phyloP scores from a whole-genome alignment of 306 rosid species.

The Casuarina cunninghamiana region DNA sequence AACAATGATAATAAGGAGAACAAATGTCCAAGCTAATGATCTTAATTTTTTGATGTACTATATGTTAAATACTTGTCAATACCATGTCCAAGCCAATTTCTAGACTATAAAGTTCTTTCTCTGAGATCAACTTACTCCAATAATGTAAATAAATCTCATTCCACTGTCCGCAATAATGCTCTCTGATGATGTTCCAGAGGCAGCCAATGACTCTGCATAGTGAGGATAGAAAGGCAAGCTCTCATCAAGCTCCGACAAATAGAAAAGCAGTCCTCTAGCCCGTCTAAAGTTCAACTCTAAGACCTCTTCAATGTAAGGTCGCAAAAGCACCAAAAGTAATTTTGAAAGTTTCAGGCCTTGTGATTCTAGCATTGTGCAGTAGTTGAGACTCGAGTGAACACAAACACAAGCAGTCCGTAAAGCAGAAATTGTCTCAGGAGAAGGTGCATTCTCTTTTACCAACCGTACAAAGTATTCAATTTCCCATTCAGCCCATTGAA shows the following conservation, averaged over 20 bases:
- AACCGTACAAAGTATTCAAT: constrained; percentile 82
- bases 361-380: constrained; percentile 71
- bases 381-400: constrained; percentile 84
- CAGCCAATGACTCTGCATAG: constrained; percentile 70
- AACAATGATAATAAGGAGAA: neutral
- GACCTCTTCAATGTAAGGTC: constrained; percentile 89
- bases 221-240: constrained; percentile 60
- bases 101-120: constrained; percentile 16
- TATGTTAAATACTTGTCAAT: neutral
- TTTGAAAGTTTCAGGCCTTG: constrained; percentile 89
- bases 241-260: constrained; percentile 67
- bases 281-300: constrained; percentile 87
- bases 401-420: constrained; percentile 77
- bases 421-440: constrained; percentile 75
- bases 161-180: constrained; percentile 73
- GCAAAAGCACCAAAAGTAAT: constrained; percentile 78
- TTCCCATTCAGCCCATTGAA: constrained; percentile 99
- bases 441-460: constrained; percentile 87
- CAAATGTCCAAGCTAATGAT: neutral
- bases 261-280: constrained; percentile 77
- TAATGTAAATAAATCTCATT: constrained; percentile 72
- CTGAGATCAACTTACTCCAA: constrained; percentile 66
- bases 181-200: constrained; percentile 59
- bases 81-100: constrained; percentile 4
- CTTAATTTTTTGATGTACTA: neutral